Evolutionary conservation across 148 eudicot species (phyloP).

Genomic region (Agrostemma githago): DNA sequence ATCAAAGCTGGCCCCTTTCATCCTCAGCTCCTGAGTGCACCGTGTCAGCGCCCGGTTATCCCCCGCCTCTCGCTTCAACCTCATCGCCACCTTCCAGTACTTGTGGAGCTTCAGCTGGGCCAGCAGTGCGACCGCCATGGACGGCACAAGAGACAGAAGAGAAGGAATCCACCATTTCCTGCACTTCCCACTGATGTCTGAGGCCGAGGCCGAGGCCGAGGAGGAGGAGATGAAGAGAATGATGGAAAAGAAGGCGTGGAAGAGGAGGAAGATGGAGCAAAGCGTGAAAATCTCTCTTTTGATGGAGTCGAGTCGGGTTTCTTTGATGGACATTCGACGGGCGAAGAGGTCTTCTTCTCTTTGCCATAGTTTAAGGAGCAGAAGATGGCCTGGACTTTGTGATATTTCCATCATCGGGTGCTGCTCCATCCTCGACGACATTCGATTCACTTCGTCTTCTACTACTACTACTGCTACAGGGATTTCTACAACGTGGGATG

Average conservation of each 20-base stretch:
- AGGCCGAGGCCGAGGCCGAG: not conserved
- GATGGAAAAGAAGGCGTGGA: conserved; percentile 36
- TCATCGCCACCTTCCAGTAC: conserved; percentile 59
- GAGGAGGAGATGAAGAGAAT: conserved; percentile 48
- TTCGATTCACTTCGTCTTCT: not conserved
- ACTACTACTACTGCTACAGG: conserved; percentile 32
- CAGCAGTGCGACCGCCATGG: conserved; percentile 31
- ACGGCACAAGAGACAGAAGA: conserved; percentile 28
- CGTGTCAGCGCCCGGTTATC: conserved; percentile 51
- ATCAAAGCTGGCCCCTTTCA: conserved; percentile 62
- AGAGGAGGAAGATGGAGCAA: conserved; percentile 54
- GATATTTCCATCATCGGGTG: conserved; percentile 87
- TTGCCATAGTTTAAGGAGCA: conserved; percentile 85
- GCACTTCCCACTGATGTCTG: not conserved
- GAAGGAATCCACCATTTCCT: conserved; percentile 73
- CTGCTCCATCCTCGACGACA: conserved; percentile 40
- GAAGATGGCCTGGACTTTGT: conserved; percentile 66
- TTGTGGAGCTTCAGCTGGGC: conserved; percentile 55
- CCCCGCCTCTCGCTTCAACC: conserved; percentile 44
- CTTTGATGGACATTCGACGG: conserved; percentile 39
- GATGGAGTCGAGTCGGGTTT: conserved; percentile 40
- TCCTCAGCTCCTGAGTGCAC: conserved; percentile 66
- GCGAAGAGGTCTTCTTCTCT: conserved; percentile 62
- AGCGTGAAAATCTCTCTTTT: conserved; percentile 58
- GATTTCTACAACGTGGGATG: conserved; percentile 69